A percentile compares a stretch with the other conserved stretches of the same genome.
Conservation (phyloP, 352 stramenopile genomes). For the Phytophthora ohioensis region DNA sequence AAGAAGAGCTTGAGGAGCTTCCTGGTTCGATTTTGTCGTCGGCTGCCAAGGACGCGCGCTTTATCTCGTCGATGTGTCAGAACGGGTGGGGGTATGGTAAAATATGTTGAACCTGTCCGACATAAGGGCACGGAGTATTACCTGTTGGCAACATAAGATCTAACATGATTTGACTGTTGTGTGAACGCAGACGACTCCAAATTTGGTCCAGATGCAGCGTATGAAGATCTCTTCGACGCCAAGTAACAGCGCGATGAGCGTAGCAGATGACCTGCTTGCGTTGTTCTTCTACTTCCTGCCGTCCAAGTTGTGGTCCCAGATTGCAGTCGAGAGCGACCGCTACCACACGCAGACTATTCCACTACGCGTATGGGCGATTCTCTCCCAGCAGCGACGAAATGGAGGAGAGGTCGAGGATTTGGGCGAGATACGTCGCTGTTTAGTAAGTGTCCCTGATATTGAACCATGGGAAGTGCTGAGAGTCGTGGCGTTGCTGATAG, state of each 20-base stretch:
- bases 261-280: slow-evolving; percentile 2
- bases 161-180: slow-evolving; percentile 2
- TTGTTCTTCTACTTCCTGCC: slow-evolving; percentile 23
- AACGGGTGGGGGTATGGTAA: slow-evolving; percentile 12
- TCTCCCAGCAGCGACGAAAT: not conserved
- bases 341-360: not conserved
- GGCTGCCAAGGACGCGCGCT: not conserved
- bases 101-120: slow-evolving; percentile 2
- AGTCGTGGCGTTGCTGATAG: not conserved
- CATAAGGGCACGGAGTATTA: no score
- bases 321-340: not conserved
- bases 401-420: not conserved
- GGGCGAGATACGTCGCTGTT: not conserved
- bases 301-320: slow-evolving; percentile 9
- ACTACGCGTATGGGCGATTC: not conserved
- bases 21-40: no score
- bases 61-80: not conserved
- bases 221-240: slow-evolving; percentile 6
- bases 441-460: not conserved
- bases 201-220: not conserved
- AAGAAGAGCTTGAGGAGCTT: no score
- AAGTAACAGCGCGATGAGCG: not conserved
- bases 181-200: not conserved
- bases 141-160: not conserved
- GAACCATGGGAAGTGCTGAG: not conserved